Evolutionary conservation across 108 stramenopile species (phyloP).

Genomic region (Cyclotella baltica): DNA sequence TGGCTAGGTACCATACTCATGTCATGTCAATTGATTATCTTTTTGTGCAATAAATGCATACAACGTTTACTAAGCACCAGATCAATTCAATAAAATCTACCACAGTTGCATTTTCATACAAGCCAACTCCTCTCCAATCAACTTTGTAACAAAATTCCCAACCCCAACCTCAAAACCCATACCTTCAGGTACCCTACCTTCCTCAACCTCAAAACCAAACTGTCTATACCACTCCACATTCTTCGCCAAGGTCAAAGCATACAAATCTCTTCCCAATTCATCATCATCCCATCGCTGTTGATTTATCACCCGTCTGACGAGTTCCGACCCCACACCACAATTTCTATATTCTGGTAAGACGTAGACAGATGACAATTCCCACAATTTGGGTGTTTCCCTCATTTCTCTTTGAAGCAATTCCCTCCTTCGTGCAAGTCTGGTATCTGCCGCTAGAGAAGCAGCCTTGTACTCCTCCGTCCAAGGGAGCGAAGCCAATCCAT

Average conservation of each 20-base stretch:
- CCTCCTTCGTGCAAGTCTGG: slow-evolving; percentile 32
- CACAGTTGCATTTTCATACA: not conserved
- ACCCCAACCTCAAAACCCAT: slow-evolving; percentile 41
- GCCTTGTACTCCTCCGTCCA: slow-evolving; percentile 58
- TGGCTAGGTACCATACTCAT: no score
- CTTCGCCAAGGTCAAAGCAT: slow-evolving; percentile 43
- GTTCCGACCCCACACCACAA: slow-evolving; percentile 39
- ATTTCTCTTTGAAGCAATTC: slow-evolving; percentile 20
- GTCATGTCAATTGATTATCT: no score
- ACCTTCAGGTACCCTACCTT: slow-evolving; percentile 25
- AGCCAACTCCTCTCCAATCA: not conserved
- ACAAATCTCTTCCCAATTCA: slow-evolving; percentile 21
- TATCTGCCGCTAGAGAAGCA: slow-evolving; percentile 14
- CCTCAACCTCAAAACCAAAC: slow-evolving; percentile 33
- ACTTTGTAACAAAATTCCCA: slow-evolving; percentile 18
- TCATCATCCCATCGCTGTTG: slow-evolving; percentile 11
- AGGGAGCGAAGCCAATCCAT: slow-evolving; percentile 50
- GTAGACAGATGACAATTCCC: slow-evolving; percentile 57
- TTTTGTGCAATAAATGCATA: no score
- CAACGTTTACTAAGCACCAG: no score
- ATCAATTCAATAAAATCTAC: no score
- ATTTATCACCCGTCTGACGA: slow-evolving; percentile 36
- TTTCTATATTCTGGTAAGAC: slow-evolving; percentile 33
- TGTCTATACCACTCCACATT: slow-evolving; percentile 42
- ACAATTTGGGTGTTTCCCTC: slow-evolving; percentile 29